These are phyloP conservation scores for Pisolithus marmoratus DNA, from an alignment of 768 basidiomycete species.

Conservation along the genomic window DNA sequence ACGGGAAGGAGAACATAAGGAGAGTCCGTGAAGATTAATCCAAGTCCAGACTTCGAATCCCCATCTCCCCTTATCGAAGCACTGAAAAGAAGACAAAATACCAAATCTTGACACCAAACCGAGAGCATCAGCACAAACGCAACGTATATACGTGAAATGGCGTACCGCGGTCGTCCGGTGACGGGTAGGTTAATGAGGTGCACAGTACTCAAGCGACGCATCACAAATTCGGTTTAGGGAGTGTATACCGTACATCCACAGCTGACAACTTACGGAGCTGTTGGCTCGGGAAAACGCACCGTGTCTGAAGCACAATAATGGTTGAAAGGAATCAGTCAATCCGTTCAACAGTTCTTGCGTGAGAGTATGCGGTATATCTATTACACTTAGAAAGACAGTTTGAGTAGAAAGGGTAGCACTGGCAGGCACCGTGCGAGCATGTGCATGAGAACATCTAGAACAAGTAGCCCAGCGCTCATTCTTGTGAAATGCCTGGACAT, in stretches of 20 bases:
- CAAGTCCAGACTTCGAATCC: too few relatives aligned
- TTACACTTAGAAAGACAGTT: slow-evolving; percentile 55
- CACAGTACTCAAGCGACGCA: slow-evolving; percentile 26
- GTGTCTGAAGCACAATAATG: slow-evolving; percentile 81
- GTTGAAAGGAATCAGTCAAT: slow-evolving; percentile 87
- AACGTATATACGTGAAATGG: neutral
- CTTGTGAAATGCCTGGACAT: slow-evolving; percentile 71
- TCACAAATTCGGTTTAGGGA: too few relatives aligned
- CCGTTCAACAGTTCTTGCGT: slow-evolving; percentile 67
- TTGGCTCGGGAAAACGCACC: slow-evolving; percentile 92
- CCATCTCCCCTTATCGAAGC: too few relatives aligned
- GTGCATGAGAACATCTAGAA: slow-evolving; percentile 51
- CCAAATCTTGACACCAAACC: slow-evolving; percentile 37
- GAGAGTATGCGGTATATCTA: slow-evolving; percentile 60
- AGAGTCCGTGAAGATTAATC: too few relatives aligned
- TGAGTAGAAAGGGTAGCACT: neutral
- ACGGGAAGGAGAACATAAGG: too few relatives aligned
- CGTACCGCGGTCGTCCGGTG: slow-evolving; percentile 76
- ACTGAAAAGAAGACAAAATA: too few relatives aligned
- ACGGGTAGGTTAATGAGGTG: neutral
- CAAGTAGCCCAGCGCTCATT: slow-evolving; percentile 91
- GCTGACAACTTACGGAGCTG: slow-evolving; percentile 54
- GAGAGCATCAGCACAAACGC: slow-evolving; percentile 4
- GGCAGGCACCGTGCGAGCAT: neutral
- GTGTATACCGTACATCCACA: slow-evolving; percentile 44